Conservation (phyloP, 805 yeast species). For the Yueomyces sp. region DNA sequence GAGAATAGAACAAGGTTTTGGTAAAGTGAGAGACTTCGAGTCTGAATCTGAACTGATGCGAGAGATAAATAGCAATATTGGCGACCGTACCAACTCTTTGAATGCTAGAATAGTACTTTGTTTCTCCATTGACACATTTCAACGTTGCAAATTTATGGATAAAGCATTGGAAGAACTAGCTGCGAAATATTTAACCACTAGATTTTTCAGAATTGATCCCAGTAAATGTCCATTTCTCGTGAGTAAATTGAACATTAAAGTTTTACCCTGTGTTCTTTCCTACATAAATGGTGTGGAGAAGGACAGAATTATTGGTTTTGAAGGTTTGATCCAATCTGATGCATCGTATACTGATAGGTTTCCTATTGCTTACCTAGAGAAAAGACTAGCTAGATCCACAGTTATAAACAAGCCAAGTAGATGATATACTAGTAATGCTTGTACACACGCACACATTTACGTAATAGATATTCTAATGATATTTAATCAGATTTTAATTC, state of each 20-base stretch:
- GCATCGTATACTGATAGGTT: slow-evolving; percentile 22
- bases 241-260: slow-evolving; percentile 45
- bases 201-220: slow-evolving; percentile 44
- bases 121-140: slow-evolving; percentile 48
- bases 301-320: slow-evolving; percentile 56
- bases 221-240: slow-evolving; percentile 61
- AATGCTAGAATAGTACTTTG: slow-evolving; percentile 36
- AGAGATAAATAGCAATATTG: slow-evolving; percentile 24
- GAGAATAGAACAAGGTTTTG: slow-evolving; percentile 29
- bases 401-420: background rate
- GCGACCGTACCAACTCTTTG: background rate
- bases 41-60: slow-evolving; percentile 48
- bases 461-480: too few relatives aligned
- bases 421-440: background rate
- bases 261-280: slow-evolving; percentile 56
- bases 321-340: slow-evolving; percentile 37
- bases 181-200: slow-evolving; percentile 41
- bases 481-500: too few relatives aligned
- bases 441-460: too few relatives aligned
- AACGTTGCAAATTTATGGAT: slow-evolving; percentile 49
- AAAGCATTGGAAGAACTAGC: slow-evolving; percentile 33
- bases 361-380: slow-evolving; percentile 35
- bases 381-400: slow-evolving; percentile 9
- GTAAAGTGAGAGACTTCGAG: slow-evolving; percentile 28
- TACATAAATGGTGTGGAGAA: slow-evolving; percentile 49